These are phyloP conservation scores for Backusella morwellensis DNA, from an alignment of 192 early-diverging fungal genomes.

Conservation along the genomic window DNA sequence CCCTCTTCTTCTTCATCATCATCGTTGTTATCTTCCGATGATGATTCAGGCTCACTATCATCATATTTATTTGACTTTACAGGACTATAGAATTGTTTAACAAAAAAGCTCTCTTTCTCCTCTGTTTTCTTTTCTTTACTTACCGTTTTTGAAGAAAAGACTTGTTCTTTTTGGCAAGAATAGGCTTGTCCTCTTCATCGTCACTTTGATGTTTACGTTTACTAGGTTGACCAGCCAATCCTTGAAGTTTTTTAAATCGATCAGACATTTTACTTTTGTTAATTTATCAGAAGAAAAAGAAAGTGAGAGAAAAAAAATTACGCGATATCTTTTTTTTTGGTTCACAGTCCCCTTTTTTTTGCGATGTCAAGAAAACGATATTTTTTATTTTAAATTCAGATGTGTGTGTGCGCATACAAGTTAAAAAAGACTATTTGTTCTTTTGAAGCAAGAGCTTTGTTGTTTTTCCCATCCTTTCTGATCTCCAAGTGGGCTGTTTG, in stretches of 20 bases:
- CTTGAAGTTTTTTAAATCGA: conserved; percentile 15
- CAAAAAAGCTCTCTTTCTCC: too few species aligned
- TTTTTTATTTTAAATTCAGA: not conserved
- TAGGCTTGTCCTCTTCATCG: conserved; percentile 5
- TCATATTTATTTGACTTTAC: conserved; percentile 9
- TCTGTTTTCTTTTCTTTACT: not conserved
- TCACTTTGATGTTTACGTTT: conserved; percentile 8
- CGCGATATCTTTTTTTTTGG: not conserved
- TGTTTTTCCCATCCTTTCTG: not conserved
- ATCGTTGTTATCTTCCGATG: conserved; percentile 13
- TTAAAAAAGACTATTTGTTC: not conserved
- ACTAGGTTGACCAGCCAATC: not conserved
- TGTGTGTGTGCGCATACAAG: not conserved
- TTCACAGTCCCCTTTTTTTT: not conserved
- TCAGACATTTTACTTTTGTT: conserved; percentile 10
- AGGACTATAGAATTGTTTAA: not conserved
- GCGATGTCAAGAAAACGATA: not conserved
- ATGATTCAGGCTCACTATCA: conserved; percentile 12
- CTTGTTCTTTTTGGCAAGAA: not conserved
- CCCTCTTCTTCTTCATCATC: conserved; percentile 36
- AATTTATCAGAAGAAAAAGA: not conserved
- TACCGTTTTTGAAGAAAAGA: not conserved
- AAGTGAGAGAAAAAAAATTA: conserved; percentile 4
- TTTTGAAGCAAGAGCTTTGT: not conserved
- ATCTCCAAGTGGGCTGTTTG: not conserved